phyloP scores from a whole-genome alignment of 306 rosid genomes.

The Cyamopsis tetragonoloba region DNA sequence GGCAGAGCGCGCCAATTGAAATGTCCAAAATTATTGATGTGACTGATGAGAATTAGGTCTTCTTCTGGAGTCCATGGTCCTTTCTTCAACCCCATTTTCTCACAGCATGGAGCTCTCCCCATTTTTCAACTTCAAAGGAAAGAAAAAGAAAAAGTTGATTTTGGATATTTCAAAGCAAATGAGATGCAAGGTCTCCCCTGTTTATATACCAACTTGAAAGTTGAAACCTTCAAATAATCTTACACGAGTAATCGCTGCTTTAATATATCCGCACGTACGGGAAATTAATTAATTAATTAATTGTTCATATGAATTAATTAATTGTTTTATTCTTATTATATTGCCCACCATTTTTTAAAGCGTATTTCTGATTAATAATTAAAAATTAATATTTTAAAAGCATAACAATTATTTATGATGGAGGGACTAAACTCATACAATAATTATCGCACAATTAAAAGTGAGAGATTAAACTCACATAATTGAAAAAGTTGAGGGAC shows the following conservation, averaged over 20 bases:
- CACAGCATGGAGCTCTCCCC: conserved; percentile 95
- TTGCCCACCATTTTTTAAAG: too few species aligned
- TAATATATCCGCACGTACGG: neutral
- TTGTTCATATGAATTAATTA: too few species aligned
- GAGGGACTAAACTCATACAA: too few species aligned
- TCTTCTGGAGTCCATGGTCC: conserved; percentile 90
- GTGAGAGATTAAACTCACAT: too few species aligned
- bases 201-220: neutral
- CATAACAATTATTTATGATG: too few species aligned
- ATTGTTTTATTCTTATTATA: too few species aligned
- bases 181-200: neutral
- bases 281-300: too few species aligned
- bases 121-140: conserved; percentile 27
- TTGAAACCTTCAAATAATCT: neutral
- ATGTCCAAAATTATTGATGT: conserved; percentile 63
- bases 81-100: conserved; percentile 90
- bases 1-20: conserved; percentile 95
- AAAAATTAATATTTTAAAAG: too few species aligned
- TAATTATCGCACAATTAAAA: too few species aligned
- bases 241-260: conserved; percentile 5
- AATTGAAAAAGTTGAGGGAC: too few species aligned
- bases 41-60: conserved; percentile 61
- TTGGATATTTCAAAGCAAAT: neutral
- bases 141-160: neutral
- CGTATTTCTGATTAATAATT: too few species aligned